Evolutionary conservation across 768 basidiomycete genomes (phyloP).

Genomic region (Kwoniella shandongensis): DNA sequence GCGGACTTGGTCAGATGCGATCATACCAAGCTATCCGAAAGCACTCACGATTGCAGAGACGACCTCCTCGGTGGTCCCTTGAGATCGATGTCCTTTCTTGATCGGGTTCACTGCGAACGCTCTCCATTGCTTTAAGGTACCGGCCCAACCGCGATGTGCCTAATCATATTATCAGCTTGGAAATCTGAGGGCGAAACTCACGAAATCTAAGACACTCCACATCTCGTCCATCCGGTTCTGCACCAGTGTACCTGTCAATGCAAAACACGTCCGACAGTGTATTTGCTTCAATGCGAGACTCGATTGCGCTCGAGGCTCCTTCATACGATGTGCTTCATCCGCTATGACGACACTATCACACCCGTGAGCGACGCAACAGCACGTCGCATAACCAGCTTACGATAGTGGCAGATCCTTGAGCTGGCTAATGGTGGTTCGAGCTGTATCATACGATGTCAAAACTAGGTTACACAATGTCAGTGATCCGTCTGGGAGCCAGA

Average conservation of each 20-base stretch:
- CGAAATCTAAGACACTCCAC: constrained; percentile 91
- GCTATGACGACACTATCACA: constrained; percentile 55
- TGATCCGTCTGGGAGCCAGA: background rate
- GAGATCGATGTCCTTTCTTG: constrained; percentile 48
- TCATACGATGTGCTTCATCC: constrained; percentile 88
- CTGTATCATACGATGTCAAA: constrained; percentile 75
- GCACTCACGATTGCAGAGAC: constrained; percentile 40
- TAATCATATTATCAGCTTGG: constrained; percentile 3
- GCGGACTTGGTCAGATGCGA: background rate
- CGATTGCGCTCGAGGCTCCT: constrained; percentile 70
- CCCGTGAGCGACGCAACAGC: constrained; percentile 3
- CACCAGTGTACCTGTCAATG: constrained; percentile 76
- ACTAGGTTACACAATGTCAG: constrained; percentile 58
- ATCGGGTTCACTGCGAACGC: constrained; percentile 59
- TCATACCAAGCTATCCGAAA: background rate
- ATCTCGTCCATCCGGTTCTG: constrained; percentile 90
- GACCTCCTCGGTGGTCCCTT: constrained; percentile 40
- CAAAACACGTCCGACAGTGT: constrained; percentile 68
- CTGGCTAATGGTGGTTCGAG: constrained; percentile 67
- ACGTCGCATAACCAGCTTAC: constrained; percentile 60
- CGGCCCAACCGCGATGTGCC: constrained; percentile 67
- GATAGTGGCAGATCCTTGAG: constrained; percentile 63
- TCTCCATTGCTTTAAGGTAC: constrained; percentile 74
- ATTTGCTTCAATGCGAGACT: constrained; percentile 73
- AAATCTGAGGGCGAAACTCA: constrained; percentile 53